A percentile compares a stretch with the other conserved stretches of the same genome.
Conservation (phyloP, 441 rosid genomes). For the Populus trichocarpa region DNA sequence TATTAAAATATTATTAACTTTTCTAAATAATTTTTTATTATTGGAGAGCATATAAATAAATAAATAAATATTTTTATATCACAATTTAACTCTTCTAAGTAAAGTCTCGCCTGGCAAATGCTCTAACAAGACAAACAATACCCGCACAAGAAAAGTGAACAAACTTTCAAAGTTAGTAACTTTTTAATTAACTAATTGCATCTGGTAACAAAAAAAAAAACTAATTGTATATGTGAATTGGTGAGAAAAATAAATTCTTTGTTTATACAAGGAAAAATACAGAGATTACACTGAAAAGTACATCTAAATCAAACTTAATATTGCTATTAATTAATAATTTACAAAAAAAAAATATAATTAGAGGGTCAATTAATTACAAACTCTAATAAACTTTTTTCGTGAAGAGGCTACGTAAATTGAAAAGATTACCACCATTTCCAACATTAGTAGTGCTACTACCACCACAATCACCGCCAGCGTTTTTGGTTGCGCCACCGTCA, state of each 20-base stretch:
- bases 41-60: no score
- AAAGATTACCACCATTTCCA: conserved; percentile 13
- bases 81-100: no score
- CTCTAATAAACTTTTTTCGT: conserved; percentile 16
- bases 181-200: no score
- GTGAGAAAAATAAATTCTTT: no score
- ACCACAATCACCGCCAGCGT: not conserved
- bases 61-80: no score
- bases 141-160: no score
- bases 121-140: not conserved
- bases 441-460: not conserved
- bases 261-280: not conserved
- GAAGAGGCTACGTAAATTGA: conserved; percentile 66
- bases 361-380: not conserved
- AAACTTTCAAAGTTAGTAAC: no score
- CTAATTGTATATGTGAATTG: no score
- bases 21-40: no score
- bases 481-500: not conserved
- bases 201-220: no score
- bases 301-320: not conserved
- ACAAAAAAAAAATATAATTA: no score
- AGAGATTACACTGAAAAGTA: not conserved
- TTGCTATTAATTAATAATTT: not conserved
- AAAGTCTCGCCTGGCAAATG: not conserved
- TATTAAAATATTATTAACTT: no score